These are phyloP conservation scores for Vicia sativa DNA, from an alignment of 306 rosid species.

Conservation along the genomic window DNA sequence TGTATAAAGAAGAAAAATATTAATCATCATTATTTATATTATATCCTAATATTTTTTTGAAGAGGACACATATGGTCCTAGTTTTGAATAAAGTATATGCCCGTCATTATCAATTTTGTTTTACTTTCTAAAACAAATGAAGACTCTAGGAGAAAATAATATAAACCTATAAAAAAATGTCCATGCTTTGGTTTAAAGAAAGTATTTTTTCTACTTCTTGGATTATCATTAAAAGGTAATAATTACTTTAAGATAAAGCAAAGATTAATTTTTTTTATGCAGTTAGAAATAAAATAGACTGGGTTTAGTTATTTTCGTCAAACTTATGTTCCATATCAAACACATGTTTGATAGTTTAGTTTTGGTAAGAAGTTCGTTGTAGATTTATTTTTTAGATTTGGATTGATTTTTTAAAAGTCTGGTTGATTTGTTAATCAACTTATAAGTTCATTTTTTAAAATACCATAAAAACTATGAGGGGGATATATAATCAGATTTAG, in stretches of 20 bases:
- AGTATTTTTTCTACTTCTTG: background rate
- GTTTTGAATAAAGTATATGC: slow-evolving; percentile 36
- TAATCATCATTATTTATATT: slow-evolving; percentile 34
- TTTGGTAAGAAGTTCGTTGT: too few relatives aligned
- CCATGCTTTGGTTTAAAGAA: slow-evolving; percentile 6
- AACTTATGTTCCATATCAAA: too few relatives aligned
- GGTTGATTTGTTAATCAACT: too few relatives aligned
- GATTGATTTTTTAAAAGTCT: too few relatives aligned
- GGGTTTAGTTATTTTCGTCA: too few relatives aligned
- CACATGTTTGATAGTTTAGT: too few relatives aligned
- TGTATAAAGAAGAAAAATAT: slow-evolving; percentile 39
- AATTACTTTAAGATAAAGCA: background rate
- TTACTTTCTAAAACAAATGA: slow-evolving; percentile 21
- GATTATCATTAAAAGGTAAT: background rate
- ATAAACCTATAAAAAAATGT: background rate
- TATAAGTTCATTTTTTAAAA: too few relatives aligned
- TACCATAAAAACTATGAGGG: too few relatives aligned
- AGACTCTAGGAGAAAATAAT: background rate
- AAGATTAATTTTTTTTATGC: too few relatives aligned
- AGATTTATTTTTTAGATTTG: too few relatives aligned
- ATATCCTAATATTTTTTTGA: slow-evolving; percentile 40
- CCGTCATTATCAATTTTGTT: slow-evolving; percentile 34
- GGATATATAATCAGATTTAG: too few relatives aligned
- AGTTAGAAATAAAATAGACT: too few relatives aligned
- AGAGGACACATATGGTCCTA: slow-evolving; percentile 47